Base-by-base conservation (phyloP, 129 eudicot species). In the Logfia minima region DNA sequence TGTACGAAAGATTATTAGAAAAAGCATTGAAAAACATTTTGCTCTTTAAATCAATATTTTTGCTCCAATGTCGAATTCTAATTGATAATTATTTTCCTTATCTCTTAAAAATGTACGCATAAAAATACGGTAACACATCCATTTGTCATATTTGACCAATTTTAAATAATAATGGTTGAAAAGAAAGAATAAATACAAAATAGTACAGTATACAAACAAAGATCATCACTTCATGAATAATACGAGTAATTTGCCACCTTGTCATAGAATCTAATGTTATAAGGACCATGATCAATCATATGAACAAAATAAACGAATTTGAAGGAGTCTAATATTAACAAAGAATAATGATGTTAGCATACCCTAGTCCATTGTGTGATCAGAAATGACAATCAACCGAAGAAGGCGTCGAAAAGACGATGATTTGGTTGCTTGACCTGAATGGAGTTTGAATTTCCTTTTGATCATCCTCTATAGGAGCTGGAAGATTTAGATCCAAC, bases 401-500 rank as follows among this genome's bases (percentile, higher is more conserved):
- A 41, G 92, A 70, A 53, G 94, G 78, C 18, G 90, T 66, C 5
- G 90, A 68, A 80, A 90, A 86, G 66, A 90, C 82, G 5, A 87
- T 80, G n/a, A 87, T 89, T 75, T 86, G 85, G 67, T 87, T 84
- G 62, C 83, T 85, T 0, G 81, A 28, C 5, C 84, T 76, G 31
- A 81, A 88, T 31, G 83, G 68, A 60, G 77, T 86, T 66, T 85
- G 83, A 8, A 82, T 32, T 59, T 90, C 88, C 5, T 59, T 55
- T 14, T 81, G 64, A 66, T 85, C 88, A 34, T 90, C 96, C 34
- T 88, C 92, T 0, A 66, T 28, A 29, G 94, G 90, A 2, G 98
- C 96, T 1, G 96, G 98, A 39, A 88, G 86, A 74, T 92, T 92
- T 5, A 92, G 88, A 77, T 92, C 96, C 52, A 92, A 84, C 0